Evolutionary conservation across 2,329 filamentous ascomycete species (phyloP).

Genomic region (Aureobasidium sp.): DNA sequence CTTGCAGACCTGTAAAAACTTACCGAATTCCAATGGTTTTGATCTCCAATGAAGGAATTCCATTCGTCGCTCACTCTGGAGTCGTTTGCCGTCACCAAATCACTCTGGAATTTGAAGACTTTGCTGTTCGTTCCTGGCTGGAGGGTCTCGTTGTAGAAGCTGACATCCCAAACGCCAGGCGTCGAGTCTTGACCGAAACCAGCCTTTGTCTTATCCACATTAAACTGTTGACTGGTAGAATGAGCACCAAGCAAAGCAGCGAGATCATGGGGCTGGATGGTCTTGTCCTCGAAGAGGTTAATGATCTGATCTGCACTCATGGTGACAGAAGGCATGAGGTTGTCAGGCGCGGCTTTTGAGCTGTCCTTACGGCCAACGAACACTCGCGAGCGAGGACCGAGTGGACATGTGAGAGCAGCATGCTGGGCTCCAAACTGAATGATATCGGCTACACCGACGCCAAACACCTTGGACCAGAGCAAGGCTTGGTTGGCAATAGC

Average conservation of each 20-base stretch:
- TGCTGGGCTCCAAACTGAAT: slow-evolving; percentile 34
- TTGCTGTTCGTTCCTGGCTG: slow-evolving; percentile 24
- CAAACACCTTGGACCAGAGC: slow-evolving; percentile 24
- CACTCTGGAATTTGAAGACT: slow-evolving; percentile 33
- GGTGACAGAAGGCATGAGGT: slow-evolving; percentile 30
- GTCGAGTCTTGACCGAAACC: slow-evolving; percentile 33
- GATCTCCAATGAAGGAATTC: slow-evolving; percentile 20
- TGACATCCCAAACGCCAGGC: slow-evolving; percentile 33
- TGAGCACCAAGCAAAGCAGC: slow-evolving; percentile 34
- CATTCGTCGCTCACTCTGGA: slow-evolving; percentile 30
- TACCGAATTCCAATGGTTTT: slow-evolving; percentile 23
- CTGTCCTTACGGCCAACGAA: slow-evolving; percentile 36
- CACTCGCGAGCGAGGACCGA: slow-evolving; percentile 33
- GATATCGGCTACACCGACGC: slow-evolving; percentile 33
- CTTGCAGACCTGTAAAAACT: background rate
- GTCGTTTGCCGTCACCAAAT: slow-evolving; percentile 31
- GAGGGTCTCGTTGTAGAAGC: slow-evolving; percentile 31
- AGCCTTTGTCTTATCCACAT: slow-evolving; percentile 28
- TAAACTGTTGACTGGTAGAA: slow-evolving; percentile 33
- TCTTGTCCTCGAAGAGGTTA: slow-evolving; percentile 34
- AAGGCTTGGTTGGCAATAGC: slow-evolving; percentile 18
- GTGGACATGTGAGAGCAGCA: slow-evolving; percentile 34
- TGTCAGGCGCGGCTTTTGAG: slow-evolving; percentile 28
- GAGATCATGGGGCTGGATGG: slow-evolving; percentile 33
- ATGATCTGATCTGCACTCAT: slow-evolving; percentile 31